Evolutionary conservation across 441 rosid genomes (phyloP).

Genomic region (Cnidoscolus chayamansa): DNA sequence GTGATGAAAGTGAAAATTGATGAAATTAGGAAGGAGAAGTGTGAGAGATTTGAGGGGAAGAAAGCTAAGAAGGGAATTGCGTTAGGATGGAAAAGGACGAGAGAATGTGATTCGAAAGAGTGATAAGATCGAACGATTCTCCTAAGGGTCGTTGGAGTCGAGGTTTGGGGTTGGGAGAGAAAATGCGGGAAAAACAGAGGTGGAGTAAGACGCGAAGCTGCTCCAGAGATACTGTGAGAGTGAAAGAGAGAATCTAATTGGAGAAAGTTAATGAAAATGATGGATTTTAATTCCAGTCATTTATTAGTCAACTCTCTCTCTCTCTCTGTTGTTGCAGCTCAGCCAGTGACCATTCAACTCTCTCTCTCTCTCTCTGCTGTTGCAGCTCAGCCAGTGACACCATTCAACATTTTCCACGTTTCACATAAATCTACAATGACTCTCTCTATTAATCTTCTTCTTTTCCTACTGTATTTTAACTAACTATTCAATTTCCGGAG

Average conservation of each 20-base stretch:
- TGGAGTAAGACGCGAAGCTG: background rate
- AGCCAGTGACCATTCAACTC: background rate
- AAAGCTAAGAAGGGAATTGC: background rate
- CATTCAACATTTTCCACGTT: too few relatives aligned
- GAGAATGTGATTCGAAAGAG: conserved; percentile 16
- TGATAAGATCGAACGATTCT: conserved; percentile 27
- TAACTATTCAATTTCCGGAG: too few relatives aligned
- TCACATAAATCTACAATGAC: too few relatives aligned
- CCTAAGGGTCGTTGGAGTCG: conserved; percentile 18
- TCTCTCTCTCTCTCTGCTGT: too few relatives aligned
- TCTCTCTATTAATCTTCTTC: too few relatives aligned
- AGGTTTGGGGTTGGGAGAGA: conserved; percentile 20
- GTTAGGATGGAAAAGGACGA: conserved; percentile 26
- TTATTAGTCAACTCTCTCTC: conserved; percentile 11
- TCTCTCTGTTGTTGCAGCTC: background rate
- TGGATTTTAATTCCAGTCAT: conserved; percentile 15
- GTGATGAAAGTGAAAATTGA: conserved; percentile 1
- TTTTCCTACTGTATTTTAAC: too few relatives aligned
- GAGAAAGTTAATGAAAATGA: conserved; percentile 34
- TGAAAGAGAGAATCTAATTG: conserved; percentile 29
- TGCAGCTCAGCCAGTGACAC: too few relatives aligned
- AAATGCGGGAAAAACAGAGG: conserved; percentile 20
- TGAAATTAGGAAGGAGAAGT: conserved; percentile 18
- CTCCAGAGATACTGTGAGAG: conserved; percentile 13
- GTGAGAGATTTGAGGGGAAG: background rate